phyloP scores from a whole-genome alignment of 169 alveolate genomes.

The Cyclospora cayetanensis region DNA sequence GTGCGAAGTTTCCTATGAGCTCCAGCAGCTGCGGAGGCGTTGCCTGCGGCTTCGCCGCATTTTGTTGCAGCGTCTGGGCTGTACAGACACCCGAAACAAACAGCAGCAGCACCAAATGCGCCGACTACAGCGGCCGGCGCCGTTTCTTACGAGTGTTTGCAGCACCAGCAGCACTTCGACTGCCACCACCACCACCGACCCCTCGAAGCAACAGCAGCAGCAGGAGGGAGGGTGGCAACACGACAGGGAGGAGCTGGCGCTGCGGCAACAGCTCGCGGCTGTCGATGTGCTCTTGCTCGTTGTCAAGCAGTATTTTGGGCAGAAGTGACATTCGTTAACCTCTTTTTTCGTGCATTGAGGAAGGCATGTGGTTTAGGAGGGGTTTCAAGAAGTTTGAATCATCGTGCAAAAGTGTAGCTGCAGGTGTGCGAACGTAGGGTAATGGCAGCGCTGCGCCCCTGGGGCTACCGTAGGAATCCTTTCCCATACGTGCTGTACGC shows the following conservation, averaged over 20 bases:
- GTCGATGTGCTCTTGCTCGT: background rate
- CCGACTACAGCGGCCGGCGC: background rate
- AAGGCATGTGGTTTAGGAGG: too few relatives aligned
- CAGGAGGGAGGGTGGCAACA: background rate
- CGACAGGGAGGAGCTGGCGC: background rate
- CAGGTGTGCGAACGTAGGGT: too few relatives aligned
- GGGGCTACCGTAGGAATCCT: too few relatives aligned
- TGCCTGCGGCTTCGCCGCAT: background rate
- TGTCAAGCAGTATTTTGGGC: background rate
- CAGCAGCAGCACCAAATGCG: background rate
- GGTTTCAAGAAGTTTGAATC: too few relatives aligned
- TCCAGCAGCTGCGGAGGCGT: background rate
- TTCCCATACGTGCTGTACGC: too few relatives aligned
- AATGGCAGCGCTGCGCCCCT: too few relatives aligned
- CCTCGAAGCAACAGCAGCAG: too few relatives aligned
- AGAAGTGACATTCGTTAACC: too few relatives aligned
- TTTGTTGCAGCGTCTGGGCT: background rate
- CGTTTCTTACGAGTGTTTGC: background rate
- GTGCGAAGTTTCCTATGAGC: background rate
- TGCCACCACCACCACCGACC: too few relatives aligned
- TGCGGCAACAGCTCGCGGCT: background rate
- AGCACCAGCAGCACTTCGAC: background rate
- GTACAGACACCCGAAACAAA: background rate
- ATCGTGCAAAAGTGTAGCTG: too few relatives aligned
- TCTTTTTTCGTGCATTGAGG: too few relatives aligned